phyloP scores from a whole-genome alignment of 1,139 yeast genomes.

The Williopsis jadinii region DNA sequence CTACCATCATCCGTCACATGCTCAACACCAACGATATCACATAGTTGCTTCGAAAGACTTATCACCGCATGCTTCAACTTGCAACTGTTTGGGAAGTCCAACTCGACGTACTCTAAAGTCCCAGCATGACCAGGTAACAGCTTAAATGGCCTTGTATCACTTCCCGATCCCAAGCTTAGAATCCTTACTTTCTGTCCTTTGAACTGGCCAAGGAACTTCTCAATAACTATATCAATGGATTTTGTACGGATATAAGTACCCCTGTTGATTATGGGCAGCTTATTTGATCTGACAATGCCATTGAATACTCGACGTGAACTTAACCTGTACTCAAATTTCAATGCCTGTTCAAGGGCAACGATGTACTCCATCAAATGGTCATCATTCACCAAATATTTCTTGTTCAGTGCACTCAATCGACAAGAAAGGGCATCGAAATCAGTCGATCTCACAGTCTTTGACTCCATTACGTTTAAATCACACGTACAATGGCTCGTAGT shows the following conservation, averaged over 20 bases:
- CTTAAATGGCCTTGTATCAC: slow-evolving; percentile 75
- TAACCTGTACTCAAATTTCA: slow-evolving; percentile 22
- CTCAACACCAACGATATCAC: slow-evolving; percentile 17
- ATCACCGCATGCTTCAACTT: slow-evolving; percentile 55
- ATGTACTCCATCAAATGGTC: slow-evolving; percentile 38
- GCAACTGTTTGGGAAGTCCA: slow-evolving; percentile 66
- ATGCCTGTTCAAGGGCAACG: slow-evolving; percentile 16
- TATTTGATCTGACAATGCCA: slow-evolving; percentile 35
- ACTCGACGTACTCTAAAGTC: slow-evolving; percentile 47
- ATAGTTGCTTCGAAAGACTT: slow-evolving; percentile 24
- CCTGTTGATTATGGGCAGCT: slow-evolving; percentile 72
- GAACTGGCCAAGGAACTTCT: slow-evolving; percentile 37
- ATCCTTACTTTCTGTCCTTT: slow-evolving; percentile 41
- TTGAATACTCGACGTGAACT: slow-evolving; percentile 34
- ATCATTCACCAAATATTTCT: slow-evolving; percentile 49
- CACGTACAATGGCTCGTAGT: no score
- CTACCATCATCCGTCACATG: slow-evolving; percentile 7
- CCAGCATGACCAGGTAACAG: slow-evolving; percentile 26
- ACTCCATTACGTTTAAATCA: no score
- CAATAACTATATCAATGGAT: slow-evolving; percentile 51
- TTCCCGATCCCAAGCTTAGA: slow-evolving; percentile 89
- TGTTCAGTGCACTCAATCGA: slow-evolving; percentile 49
- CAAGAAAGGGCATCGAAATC: slow-evolving; percentile 84
- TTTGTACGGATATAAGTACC: slow-evolving; percentile 77
- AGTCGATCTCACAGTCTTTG: slow-evolving; percentile 40